These are phyloP conservation scores for Fusarium piperis DNA, from an alignment of 2,329 filamentous ascomycete genomes.

Conservation along the genomic window DNA sequence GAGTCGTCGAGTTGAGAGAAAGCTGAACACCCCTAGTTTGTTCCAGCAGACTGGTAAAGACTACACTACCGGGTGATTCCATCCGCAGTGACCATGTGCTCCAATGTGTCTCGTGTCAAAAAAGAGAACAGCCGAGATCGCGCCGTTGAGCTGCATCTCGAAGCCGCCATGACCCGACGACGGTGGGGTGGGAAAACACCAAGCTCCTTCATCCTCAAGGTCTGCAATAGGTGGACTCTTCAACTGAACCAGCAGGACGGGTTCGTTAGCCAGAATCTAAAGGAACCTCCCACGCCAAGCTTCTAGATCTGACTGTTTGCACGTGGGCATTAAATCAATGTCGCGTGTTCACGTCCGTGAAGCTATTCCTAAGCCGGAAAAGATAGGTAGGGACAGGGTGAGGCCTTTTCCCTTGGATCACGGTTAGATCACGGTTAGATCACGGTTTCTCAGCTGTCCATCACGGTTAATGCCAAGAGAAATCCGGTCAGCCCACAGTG, in stretches of 20 bases:
- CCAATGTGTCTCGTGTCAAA: neutral
- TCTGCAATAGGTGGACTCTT: neutral
- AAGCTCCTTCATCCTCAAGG: neutral
- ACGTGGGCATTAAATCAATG: neutral
- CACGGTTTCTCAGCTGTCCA: conserved; percentile 1
- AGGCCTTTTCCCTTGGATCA: neutral
- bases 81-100: neutral
- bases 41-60: neutral
- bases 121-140: neutral
- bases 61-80: neutral
- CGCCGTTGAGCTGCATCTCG: neutral
- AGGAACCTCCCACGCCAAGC: neutral
- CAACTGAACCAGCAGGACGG: neutral
- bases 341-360: neutral
- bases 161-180: neutral
- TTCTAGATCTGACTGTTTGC: neutral
- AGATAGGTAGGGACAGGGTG: neutral
- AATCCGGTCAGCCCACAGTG: neutral
- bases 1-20: neutral
- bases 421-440: neutral
- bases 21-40: neutral
- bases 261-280: neutral
- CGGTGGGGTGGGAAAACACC: neutral
- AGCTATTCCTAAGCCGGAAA: neutral
- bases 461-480: neutral